These are phyloP conservation scores for Tricholoma bakamatsutake DNA, from an alignment of 768 basidiomycete species.

Conservation along the genomic window DNA sequence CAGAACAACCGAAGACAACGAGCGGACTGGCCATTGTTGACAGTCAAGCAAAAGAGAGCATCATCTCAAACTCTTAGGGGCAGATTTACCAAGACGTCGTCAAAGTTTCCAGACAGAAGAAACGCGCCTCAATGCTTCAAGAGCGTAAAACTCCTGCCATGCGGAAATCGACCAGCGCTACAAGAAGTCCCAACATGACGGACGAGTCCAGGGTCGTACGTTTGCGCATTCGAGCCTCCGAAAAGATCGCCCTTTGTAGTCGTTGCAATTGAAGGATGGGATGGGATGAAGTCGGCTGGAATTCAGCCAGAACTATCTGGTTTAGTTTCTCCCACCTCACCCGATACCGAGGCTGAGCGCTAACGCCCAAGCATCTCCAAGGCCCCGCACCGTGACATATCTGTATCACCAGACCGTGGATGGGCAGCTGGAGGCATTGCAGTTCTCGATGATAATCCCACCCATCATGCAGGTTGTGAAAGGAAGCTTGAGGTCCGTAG, in stretches of 20 bases:
- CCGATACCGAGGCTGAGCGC: background rate
- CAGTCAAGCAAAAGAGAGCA: background rate
- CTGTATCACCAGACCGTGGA: background rate
- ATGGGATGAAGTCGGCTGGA: background rate
- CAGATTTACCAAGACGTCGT: background rate
- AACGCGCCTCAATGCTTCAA: background rate
- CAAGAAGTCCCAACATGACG: too few relatives aligned
- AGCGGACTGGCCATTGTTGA: background rate
- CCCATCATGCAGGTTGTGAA: background rate
- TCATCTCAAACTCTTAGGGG: background rate
- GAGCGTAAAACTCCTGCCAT: background rate
- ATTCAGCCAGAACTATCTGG: background rate
- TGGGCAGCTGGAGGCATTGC: background rate
- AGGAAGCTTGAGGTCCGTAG: background rate
- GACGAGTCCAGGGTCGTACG: too few relatives aligned
- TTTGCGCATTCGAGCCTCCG: background rate
- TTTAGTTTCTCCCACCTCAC: background rate
- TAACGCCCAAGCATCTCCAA: background rate
- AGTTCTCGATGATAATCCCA: background rate
- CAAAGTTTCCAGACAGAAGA: background rate
- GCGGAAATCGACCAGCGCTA: background rate
- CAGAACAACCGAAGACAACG: background rate
- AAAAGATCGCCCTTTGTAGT: background rate
- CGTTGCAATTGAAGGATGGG: background rate
- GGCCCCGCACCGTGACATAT: background rate